Base-by-base conservation (phyloP, 2,329 filamentous ascomycete species). In the Hypoxylon sp. region DNA sequence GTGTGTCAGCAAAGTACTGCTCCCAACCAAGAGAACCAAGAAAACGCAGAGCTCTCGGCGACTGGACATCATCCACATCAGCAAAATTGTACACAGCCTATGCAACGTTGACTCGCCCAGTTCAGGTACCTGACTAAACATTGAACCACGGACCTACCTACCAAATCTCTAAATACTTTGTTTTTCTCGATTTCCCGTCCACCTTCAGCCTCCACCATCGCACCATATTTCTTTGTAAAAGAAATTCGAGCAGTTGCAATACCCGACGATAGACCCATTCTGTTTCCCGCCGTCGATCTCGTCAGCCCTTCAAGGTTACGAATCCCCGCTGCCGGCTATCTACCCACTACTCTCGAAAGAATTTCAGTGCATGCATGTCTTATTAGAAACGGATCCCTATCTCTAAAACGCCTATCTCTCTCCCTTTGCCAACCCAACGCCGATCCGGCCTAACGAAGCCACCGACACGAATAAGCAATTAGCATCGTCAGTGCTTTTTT, bases 21-120 rank as follows among this genome's bases (percentile, higher is more conserved):
- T 58, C 45, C 48, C 57, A 65, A 62, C 60, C 58, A 56, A 65
- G 49, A 25, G 52, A 50, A 50, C 51, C 38, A 55, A 55, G 30
- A 43, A 50, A 41, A 63, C 63, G 65, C 65, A 48, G 52, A 63
- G 50, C 58, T 63, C 60, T 66, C 63, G 65, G 68, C 68, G 65
- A 70, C 68, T 68, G 65, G 62, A 60, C 49, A 64, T 62, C 66
- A 66, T 66, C 68, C 68, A 71, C 68, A 71, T 71, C 68, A 71
- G 63, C 68, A 68, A 62, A 48, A 45, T n/a, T n/a, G n/a, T 30
- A 64, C 68, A 68, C 65, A 68, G 64, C 64, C 64, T 68, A 72
- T 72, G 69, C 69, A 72, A 72, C 69, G 69, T 72, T 72, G 64
- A 70, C 65, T 72, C 60, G 45, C 62, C 63, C 67, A 61, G 52